Evolutionary conservation across 2,329 filamentous ascomycete species (phyloP).

Genomic region (Alternaria atra): DNA sequence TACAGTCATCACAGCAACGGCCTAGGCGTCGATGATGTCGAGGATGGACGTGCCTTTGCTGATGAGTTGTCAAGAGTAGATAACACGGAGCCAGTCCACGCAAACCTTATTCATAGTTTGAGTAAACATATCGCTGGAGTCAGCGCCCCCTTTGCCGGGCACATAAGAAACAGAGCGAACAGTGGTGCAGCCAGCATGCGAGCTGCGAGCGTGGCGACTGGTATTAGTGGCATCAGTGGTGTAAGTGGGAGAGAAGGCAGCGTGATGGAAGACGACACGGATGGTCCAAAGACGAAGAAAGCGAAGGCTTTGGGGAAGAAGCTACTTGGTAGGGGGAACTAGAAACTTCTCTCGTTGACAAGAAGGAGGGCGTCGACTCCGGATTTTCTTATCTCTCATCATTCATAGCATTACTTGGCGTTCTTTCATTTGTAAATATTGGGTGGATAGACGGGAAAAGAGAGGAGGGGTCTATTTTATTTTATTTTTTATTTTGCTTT

Average conservation of each 20-base stretch:
- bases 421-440: slow-evolving; percentile 12
- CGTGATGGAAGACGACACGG: neutral
- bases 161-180: slow-evolving; percentile 24
- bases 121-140: slow-evolving; percentile 46
- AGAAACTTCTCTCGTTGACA: neutral
- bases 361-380: neutral
- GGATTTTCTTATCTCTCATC: neutral
- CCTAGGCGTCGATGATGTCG: slow-evolving; percentile 31
- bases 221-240: slow-evolving; percentile 11
- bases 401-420: neutral
- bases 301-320: slow-evolving; percentile 28
- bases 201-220: slow-evolving; percentile 18
- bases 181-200: slow-evolving; percentile 22
- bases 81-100: slow-evolving; percentile 47
- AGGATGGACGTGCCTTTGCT: slow-evolving; percentile 46
- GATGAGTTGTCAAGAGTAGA: slow-evolving; percentile 48
- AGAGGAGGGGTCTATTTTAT: too few species aligned
- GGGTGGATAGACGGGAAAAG: neutral
- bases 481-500: neutral
- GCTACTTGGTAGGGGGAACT: slow-evolving; percentile 20
- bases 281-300: slow-evolving; percentile 24
- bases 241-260: slow-evolving; percentile 3
- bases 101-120: slow-evolving; percentile 45
- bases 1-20: slow-evolving; percentile 22
- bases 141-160: slow-evolving; percentile 34